Evolutionary conservation across 345 rosid genomes (phyloP).

Genomic region (Acer yangbiense): DNA sequence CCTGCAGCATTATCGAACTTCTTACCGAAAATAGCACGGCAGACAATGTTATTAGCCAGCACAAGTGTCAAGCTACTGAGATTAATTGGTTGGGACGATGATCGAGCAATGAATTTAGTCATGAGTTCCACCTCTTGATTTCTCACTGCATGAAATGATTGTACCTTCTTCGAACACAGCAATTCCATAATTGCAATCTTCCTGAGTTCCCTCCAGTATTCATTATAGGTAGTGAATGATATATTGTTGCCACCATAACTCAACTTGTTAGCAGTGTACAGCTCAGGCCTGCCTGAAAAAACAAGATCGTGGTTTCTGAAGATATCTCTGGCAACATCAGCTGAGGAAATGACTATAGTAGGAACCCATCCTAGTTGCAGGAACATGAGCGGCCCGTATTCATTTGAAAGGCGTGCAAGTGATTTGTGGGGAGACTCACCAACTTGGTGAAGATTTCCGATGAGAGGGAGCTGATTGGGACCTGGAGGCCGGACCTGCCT

Average conservation of each 20-base stretch:
- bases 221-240: slow-evolving; percentile 35
- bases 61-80: slow-evolving; percentile 22
- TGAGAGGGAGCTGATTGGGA: slow-evolving; percentile 40
- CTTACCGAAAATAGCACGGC: slow-evolving; percentile 36
- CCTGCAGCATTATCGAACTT: slow-evolving; percentile 17
- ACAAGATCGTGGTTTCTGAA: slow-evolving; percentile 39
- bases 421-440: slow-evolving; percentile 3
- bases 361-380: slow-evolving; percentile 43
- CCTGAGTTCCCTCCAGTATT: slow-evolving; percentile 36
- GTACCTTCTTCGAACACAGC: slow-evolving; percentile 37
- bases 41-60: slow-evolving; percentile 30
- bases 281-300: slow-evolving; percentile 36
- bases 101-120: slow-evolving; percentile 21
- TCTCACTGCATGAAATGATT: slow-evolving; percentile 32
- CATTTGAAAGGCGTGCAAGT: slow-evolving; percentile 30
- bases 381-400: slow-evolving; percentile 46
- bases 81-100: slow-evolving; percentile 21
- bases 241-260: slow-evolving; percentile 27
- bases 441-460: slow-evolving; percentile 47
- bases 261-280: slow-evolving; percentile 18
- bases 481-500: slow-evolving; percentile 34
- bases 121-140: slow-evolving; percentile 32
- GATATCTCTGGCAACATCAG: slow-evolving; percentile 34
- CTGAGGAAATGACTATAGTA: slow-evolving; percentile 41
- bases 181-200: slow-evolving; percentile 38